A percentile compares a stretch with the other conserved stretches of the same genome.
These are phyloP conservation scores for Straminergon stramineum DNA, from an alignment of 225 moss, liverwort and hornwort genomes.

Conservation along the genomic window DNA sequence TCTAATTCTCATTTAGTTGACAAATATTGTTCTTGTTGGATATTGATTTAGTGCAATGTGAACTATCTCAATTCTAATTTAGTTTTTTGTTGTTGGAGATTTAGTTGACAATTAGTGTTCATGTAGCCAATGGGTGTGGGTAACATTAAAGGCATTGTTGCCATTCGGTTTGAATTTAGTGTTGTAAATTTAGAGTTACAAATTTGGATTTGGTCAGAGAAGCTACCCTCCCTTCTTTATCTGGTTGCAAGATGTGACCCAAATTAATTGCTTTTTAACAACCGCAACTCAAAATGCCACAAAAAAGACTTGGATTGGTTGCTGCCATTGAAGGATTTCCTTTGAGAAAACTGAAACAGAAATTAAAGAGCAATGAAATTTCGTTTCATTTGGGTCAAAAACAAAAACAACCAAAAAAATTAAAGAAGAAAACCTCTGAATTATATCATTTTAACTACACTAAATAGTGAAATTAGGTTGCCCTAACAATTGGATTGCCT, in stretches of 20 bases:
- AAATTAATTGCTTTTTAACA: neutral
- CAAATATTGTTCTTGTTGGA: neutral
- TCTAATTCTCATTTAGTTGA: neutral
- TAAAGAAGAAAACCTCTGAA: neutral
- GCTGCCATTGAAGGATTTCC: neutral
- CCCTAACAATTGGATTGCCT: no score
- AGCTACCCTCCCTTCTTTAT: neutral
- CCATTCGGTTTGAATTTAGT: no score
- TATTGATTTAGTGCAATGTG: fast-evolving
- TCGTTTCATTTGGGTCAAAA: no score
- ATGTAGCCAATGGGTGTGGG: no score
- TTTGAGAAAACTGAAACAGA: neutral
- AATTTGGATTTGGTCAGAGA: neutral
- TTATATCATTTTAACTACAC: no score
- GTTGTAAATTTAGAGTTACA: no score
- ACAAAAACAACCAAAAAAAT: no score
- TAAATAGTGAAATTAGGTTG: no score
- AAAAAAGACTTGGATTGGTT: neutral
- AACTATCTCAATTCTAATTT: neutral
- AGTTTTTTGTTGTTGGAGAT: no score
- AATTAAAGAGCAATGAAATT: no score
- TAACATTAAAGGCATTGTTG: no score
- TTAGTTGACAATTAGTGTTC: no score
- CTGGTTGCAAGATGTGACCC: neutral
- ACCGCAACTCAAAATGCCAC: neutral